These are phyloP conservation scores for Agastache rugosa DNA, from an alignment of 257 asterid genomes.

Conservation along the genomic window DNA sequence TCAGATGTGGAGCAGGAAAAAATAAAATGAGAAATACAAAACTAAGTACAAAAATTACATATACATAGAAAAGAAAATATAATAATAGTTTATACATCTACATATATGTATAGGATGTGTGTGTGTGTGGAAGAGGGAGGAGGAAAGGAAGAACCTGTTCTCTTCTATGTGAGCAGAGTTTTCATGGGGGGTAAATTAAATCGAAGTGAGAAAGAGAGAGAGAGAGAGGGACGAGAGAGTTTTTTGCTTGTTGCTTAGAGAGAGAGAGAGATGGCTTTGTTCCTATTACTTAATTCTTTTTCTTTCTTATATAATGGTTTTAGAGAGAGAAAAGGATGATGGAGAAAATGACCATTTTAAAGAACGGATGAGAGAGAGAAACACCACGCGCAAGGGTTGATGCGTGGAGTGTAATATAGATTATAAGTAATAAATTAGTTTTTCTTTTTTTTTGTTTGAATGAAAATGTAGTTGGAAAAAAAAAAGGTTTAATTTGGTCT, in stretches of 20 bases:
- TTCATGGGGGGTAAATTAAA: slow-evolving; percentile 49
- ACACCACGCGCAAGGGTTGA: not conserved
- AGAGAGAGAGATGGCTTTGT: slow-evolving; percentile 31
- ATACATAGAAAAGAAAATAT: slow-evolving; percentile 33
- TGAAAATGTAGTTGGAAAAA: not conserved
- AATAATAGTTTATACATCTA: slow-evolving; percentile 32
- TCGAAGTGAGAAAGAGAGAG: slow-evolving; percentile 46
- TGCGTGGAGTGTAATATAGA: not conserved
- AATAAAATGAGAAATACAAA: slow-evolving; percentile 35
- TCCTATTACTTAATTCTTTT: slow-evolving; percentile 21
- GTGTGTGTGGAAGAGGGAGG: slow-evolving; percentile 11
- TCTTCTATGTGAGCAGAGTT: slow-evolving; percentile 41
- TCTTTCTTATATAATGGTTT: slow-evolving; percentile 14
- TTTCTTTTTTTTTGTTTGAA: not conserved
- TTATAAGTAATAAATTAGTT: not conserved
- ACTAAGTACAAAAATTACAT: slow-evolving; percentile 34
- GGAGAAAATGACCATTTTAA: slow-evolving; percentile 16
- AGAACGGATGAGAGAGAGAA: not conserved
- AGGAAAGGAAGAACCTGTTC: slow-evolving; percentile 38
- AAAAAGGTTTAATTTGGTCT: too few relatives aligned
- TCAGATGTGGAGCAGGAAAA: slow-evolving; percentile 47
- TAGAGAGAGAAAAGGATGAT: slow-evolving; percentile 36
- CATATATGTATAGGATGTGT: slow-evolving; percentile 36
- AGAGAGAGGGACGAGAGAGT: slow-evolving; percentile 29
- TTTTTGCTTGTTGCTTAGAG: slow-evolving; percentile 32